Percentiles rank a stretch among this genome's conserved stretches.
Evolutionary conservation across 2,329 filamentous ascomycete species (phyloP).

Genomic region (Talaromyces albobiverticillius): DNA sequence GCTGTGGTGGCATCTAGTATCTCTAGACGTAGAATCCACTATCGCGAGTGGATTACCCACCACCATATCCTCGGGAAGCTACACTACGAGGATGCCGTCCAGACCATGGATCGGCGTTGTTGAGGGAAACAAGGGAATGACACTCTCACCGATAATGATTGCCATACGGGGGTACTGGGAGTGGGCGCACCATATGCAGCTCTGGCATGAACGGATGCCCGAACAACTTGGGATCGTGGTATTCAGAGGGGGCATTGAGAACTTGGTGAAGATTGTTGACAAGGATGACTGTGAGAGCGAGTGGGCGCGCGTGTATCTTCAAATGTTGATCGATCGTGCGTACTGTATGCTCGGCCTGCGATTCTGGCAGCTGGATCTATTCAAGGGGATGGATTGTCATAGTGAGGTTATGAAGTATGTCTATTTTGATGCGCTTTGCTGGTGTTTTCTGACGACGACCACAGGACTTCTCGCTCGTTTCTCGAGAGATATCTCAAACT

Average conservation of each 20-base stretch:
- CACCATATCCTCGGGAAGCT: not conserved
- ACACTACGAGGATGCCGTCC: not conserved
- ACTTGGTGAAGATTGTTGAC: not conserved
- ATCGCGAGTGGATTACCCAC: not conserved
- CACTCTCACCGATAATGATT: not conserved
- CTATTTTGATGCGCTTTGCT: not conserved
- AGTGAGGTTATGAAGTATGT: not conserved
- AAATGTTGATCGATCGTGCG: not conserved
- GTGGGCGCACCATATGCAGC: not conserved
- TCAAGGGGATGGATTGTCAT: not conserved
- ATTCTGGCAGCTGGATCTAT: not conserved
- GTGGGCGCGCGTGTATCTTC: not conserved
- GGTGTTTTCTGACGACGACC: not conserved
- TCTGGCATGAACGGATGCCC: conserved; percentile 4
- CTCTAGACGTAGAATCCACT: not conserved
- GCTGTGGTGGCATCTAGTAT: conserved; percentile 2
- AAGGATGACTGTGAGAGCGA: not conserved
- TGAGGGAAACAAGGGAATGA: not conserved
- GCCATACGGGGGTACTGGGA: not conserved
- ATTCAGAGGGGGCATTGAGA: not conserved
- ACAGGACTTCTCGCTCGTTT: not conserved
- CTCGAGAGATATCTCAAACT: not conserved
- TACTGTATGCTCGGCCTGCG: not conserved
- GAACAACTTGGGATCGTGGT: not conserved
- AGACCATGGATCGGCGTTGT: not conserved